Evolutionary conservation across 768 basidiomycete genomes (phyloP), one percentile per base, ranked within the genome.

Genomic region (Naganishia antarctica): DNA sequence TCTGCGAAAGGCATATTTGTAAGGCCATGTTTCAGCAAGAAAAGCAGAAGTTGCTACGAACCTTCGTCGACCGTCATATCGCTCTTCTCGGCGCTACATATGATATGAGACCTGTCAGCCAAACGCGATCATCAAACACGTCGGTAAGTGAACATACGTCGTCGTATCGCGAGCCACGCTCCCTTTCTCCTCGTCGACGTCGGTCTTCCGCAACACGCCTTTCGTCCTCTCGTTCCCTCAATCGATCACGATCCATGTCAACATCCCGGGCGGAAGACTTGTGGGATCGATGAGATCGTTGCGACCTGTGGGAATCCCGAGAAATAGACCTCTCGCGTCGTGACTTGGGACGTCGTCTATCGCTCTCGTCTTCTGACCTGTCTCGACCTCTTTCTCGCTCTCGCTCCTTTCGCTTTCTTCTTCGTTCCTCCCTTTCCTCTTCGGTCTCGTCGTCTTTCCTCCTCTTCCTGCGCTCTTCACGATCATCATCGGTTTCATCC

Each of bases 321-420:
- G 74, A 69, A 71, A 75, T 15, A 69, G 70, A 40, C 65, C 79
- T 76, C 70, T 81, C 82, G 71, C 79, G 73, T 71, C 77, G 80
- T 68, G 80, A 80, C 68, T 71, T 78, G 49, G 83, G 83, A 62
- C 51, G 46, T 61, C 40, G 32, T 65, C 68, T 47, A 45, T 64
- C 44, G 60, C 48, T 23, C 59, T 64, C 63, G 18, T 61, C 61
- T 12, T 44, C 47, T 69, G 82, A 84, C 68, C 70, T 59, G 31
- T 66, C 51, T 40, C 70, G 82, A 43, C 60, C 60, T 46, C 65
- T 34, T 21, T 64, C 41, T 61, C 66, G 47, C 69, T 66, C 44
- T 70, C 67, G 78, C 80, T 61, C 50, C 60, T 65, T 48, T 60
- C 69, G 49, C 48, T 53, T 40, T 49, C 60, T 16, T 41, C 57